Evolutionary conservation across 257 asterid genomes (phyloP), one percentile per base, ranked within the genome.

Genomic region (Fraxinus cuspidata): DNA sequence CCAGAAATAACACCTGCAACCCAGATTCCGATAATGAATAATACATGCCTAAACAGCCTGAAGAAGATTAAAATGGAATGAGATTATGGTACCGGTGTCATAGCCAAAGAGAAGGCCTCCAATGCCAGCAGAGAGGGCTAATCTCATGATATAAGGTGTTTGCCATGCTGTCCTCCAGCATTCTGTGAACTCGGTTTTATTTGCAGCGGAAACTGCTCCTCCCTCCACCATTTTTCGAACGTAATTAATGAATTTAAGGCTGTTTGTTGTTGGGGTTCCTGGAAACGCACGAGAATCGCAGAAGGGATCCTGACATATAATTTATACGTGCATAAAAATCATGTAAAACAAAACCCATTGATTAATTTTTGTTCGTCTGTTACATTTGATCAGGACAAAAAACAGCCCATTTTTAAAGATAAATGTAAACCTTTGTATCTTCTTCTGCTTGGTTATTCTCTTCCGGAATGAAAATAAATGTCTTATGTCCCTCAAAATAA

Each of bases 51-150:
- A 12, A n/a, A 21, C 34, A 21, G 32, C 25, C 23, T 12, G 56
- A 69, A 21, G 34, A 58, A 49, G 34, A 32, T 40, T 4, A 37
- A 37, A 4, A 31, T 34, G 29, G 34, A 16, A 70, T 0, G 44
- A 51, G 35, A 53, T 35, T 18, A 19, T 12, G 37, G 21, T 58
- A 80, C 86, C 85, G 0, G 85, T 85, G 82, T 85, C 85, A 4
- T 85, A 83, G 7, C 89, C 89, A 47, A 83, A 81, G 60, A 86
- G 77, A n/a, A 84, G 84, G 53, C 90, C 88, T 34, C 88, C 86
- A 42, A 85, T 75, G 73, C 87, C 87, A n/a, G 89, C 87, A 1
- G 90, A 82, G 21, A 86, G 79, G 76, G 88, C 88, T 65, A 86
- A 70, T 29, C 83, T 77, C 88, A 82, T 84, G 40, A 84, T 86